phyloP scores from a whole-genome alignment of 345 rosid genomes.

The Murraya koenigii region DNA sequence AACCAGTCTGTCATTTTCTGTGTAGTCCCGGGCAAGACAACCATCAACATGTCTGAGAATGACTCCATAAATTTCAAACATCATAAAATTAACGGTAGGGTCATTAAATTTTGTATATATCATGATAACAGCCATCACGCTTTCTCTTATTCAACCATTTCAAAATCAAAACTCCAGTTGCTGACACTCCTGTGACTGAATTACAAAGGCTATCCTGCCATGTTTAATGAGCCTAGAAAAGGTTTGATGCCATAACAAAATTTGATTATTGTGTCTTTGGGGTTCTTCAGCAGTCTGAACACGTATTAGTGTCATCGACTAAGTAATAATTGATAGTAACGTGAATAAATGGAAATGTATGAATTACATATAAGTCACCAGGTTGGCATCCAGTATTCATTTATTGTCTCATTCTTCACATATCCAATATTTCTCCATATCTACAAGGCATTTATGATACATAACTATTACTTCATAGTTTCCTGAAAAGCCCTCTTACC shows the following conservation, averaged over 20 bases:
- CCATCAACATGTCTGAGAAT: not conserved
- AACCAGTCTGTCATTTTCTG: not conserved
- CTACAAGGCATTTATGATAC: not conserved
- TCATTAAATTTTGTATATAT: not conserved
- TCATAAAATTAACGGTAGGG: not conserved
- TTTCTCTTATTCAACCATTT: not conserved
- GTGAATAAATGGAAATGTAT: not conserved
- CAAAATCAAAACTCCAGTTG: not conserved
- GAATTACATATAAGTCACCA: not conserved
- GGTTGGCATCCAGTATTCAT: slow-evolving; percentile 6
- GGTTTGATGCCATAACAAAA: not conserved
- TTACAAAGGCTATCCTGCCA: not conserved
- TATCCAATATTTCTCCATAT: not conserved
- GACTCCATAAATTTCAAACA: not conserved
- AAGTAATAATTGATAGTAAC: not conserved
- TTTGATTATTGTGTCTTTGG: not conserved
- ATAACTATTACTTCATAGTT: slow-evolving; percentile 1
- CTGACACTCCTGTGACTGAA: not conserved
- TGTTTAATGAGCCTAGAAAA: not conserved
- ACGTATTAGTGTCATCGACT: not conserved
- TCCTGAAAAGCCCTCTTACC: not conserved
- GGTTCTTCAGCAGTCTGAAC: not conserved
- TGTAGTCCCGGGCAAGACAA: not conserved
- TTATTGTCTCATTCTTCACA: slow-evolving; percentile 9
- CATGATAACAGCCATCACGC: not conserved